A percentile compares a stretch with the other conserved stretches of the same genome.
Conservation (phyloP, 345 rosid species). For the Sisymbrium altissimum region DNA sequence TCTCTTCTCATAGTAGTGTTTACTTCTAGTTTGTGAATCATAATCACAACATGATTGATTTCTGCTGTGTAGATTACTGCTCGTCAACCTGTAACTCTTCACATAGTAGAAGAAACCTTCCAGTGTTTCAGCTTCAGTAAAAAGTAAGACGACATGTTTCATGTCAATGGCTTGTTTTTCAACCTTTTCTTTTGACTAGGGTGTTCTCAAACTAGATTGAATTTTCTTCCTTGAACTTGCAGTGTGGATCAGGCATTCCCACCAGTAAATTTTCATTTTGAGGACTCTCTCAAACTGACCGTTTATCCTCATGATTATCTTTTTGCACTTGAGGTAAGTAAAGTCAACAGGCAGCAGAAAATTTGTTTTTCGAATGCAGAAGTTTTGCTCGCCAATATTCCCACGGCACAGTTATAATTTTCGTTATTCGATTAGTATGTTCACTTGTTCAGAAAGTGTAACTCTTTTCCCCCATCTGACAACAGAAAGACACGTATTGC, state of each 20-base stretch:
- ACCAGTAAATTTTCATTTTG: conserved; percentile 55
- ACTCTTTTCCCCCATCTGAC: neutral
- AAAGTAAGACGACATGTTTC: conserved; percentile 49
- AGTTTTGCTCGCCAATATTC: neutral
- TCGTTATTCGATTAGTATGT: neutral
- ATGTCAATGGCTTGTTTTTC: neutral
- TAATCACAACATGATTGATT: neutral
- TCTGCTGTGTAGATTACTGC: conserved; percentile 44
- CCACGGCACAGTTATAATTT: too few species aligned
- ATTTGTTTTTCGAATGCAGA: neutral
- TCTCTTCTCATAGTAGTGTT: neutral
- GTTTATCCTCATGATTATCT: conserved; percentile 74
- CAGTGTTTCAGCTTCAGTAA: conserved; percentile 51
- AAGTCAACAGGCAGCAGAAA: neutral
- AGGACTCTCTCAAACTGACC: conserved; percentile 51
- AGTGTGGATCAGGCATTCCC: conserved; percentile 75
- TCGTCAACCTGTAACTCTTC: conserved; percentile 50
- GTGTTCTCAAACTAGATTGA: neutral
- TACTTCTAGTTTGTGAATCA: neutral
- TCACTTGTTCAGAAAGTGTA: neutral
- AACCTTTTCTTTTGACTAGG: too few species aligned
- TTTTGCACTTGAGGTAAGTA: conserved; percentile 47
- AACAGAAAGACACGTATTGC: conserved; percentile 64
- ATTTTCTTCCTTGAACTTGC: conserved; percentile 30
- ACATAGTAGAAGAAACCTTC: conserved; percentile 58